phyloP scores from a whole-genome alignment of 805 yeast genomes.

The Yarrowia keelungensis region DNA sequence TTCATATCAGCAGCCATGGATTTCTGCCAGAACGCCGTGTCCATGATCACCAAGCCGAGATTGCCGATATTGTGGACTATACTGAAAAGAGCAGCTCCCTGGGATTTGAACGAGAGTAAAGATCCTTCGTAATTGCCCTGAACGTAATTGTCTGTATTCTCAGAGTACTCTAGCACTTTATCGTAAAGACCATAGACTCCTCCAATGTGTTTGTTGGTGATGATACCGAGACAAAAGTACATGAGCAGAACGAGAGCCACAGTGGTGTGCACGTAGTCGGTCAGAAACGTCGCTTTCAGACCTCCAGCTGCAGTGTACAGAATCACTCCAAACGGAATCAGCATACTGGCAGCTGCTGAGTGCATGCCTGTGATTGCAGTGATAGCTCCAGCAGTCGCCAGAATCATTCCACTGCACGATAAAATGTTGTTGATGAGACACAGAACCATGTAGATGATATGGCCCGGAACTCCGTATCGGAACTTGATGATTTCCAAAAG shows the following conservation, averaged over 20 bases:
- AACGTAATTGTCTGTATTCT: conserved; percentile 42
- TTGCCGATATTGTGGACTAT: conserved; percentile 41
- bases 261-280: conserved; percentile 61
- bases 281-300: conserved; percentile 59
- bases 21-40: conserved; percentile 51
- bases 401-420: conserved; percentile 52
- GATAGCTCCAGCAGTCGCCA: conserved; percentile 58
- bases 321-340: conserved; percentile 58
- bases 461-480: conserved; percentile 71
- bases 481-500: conserved; percentile 74
- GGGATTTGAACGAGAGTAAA: conserved; percentile 58
- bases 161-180: conserved; percentile 54
- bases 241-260: conserved; percentile 47
- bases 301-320: conserved; percentile 61
- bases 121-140: conserved; percentile 41
- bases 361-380: conserved; percentile 57
- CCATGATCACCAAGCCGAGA: conserved; percentile 45
- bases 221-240: conserved; percentile 48
- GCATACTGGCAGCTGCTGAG: conserved; percentile 56
- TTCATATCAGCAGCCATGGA: conserved; percentile 57
- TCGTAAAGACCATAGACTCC: conserved; percentile 57
- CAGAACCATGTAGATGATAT: conserved; percentile 47
- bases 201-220: conserved; percentile 54
- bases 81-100: conserved; percentile 39
- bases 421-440: conserved; percentile 42